These are phyloP conservation scores for Talaromyces rugulosus DNA, from an alignment of 2,329 filamentous ascomycete species.

Conservation along the genomic window DNA sequence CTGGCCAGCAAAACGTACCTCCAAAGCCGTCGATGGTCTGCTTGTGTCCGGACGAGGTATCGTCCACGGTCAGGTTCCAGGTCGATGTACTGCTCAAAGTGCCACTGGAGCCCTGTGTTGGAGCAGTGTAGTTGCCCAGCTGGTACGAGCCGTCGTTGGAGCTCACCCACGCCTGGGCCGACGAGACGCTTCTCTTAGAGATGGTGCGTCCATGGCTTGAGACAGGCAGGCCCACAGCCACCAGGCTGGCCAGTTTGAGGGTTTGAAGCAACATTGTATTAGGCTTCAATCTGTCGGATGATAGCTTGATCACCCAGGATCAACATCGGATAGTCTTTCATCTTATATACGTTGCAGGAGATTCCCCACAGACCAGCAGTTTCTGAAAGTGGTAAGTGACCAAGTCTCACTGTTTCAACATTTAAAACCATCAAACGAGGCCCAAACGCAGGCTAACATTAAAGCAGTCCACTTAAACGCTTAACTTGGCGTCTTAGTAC, in stretches of 20 bases:
- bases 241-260: conserved; percentile 2
- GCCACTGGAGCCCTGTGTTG: neutral
- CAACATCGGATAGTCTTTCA: neutral
- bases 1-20: neutral
- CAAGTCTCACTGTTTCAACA: neutral
- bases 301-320: neutral
- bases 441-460: neutral
- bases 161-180: conserved; percentile 1
- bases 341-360: neutral
- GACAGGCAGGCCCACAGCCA: neutral
- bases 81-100: neutral
- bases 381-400: neutral
- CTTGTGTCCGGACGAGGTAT: conserved; percentile 3
- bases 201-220: neutral
- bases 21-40: conserved; percentile 7
- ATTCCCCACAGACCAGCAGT: neutral
- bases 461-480: neutral
- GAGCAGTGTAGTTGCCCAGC: conserved; percentile 1
- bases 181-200: neutral
- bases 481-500: neutral
- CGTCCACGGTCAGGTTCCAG: conserved; percentile 3
- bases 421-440: neutral
- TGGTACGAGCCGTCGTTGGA: conserved; percentile 4
- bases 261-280: conserved; percentile 1
- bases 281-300: neutral